Evolutionary conservation across 768 basidiomycete species (phyloP).

Genomic region (Suillus placidus): DNA sequence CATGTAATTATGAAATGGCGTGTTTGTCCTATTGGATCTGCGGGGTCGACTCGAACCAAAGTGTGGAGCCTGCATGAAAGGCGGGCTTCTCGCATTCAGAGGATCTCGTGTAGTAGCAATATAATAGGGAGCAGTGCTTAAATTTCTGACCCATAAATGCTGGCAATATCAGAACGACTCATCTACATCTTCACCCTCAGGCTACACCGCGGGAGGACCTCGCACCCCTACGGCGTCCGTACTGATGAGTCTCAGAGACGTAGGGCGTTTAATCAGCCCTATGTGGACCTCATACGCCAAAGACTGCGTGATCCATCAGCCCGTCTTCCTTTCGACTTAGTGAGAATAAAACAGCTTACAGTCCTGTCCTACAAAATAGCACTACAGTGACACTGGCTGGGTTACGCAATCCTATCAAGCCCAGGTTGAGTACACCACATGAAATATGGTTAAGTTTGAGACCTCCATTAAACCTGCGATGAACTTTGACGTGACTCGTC

Average conservation of each 20-base stretch:
- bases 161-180: neutral
- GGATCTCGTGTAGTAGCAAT: neutral
- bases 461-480: constrained; percentile 45
- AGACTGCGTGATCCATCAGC: constrained; percentile 26
- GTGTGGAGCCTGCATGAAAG: neutral
- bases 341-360: constrained; percentile 27
- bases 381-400: constrained; percentile 41
- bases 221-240: neutral
- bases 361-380: constrained; percentile 46
- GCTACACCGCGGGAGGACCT: neutral
- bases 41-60: neutral
- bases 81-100: neutral
- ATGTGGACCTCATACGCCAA: constrained; percentile 44
- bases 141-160: neutral
- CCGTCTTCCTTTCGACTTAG: neutral
- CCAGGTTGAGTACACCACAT: constrained; percentile 44
- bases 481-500: constrained; percentile 49
- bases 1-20: neutral
- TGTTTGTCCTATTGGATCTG: neutral
- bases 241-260: constrained; percentile 32
- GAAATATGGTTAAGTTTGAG: constrained; percentile 40
- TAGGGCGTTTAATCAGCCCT: constrained; percentile 46
- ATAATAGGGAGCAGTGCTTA: neutral
- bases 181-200: neutral
- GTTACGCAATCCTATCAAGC: constrained; percentile 42